phyloP scores from a whole-genome alignment of 2,329 filamentous ascomycete species.

The Huntiella abstrusa region DNA sequence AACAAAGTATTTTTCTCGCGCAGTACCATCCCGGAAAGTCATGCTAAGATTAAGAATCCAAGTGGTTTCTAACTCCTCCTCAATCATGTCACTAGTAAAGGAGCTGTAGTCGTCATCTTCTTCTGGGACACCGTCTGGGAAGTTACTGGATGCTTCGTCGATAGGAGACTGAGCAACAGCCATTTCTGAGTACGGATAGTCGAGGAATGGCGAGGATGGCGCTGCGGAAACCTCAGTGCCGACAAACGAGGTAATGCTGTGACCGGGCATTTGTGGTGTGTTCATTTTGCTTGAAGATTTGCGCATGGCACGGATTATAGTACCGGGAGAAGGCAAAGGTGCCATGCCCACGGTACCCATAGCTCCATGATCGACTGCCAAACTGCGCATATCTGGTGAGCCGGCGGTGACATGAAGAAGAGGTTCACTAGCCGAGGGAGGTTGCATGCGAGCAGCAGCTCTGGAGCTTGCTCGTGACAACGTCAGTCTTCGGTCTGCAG shows the following conservation, averaged over 20 bases:
- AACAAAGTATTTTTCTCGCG: constrained; percentile 93
- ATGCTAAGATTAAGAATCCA: constrained; percentile 98
- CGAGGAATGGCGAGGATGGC: constrained; percentile 4
- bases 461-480: constrained; percentile 19
- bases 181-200: neutral
- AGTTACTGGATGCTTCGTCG: neutral
- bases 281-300: neutral
- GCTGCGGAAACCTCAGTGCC: neutral
- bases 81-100: constrained; percentile 31
- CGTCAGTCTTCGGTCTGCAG: constrained; percentile 33
- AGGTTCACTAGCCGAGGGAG: constrained; percentile 30
- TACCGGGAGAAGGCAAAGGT: neutral
- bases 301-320: neutral
- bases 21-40: constrained; percentile 88
- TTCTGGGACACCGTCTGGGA: constrained; percentile 1
- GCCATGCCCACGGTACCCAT: neutral
- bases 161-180: neutral
- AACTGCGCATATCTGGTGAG: neutral
- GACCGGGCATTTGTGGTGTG: neutral
- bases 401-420: constrained; percentile 17
- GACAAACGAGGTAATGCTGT: neutral
- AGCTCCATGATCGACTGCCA: neutral
- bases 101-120: constrained; percentile 5
- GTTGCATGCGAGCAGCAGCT: constrained; percentile 2
- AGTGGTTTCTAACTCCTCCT: constrained; percentile 63